Evolutionary conservation across 2,329 filamentous ascomycete species (phyloP), one percentile per base, ranked within the genome.

Genomic region (Leptographium radiaticola): DNA sequence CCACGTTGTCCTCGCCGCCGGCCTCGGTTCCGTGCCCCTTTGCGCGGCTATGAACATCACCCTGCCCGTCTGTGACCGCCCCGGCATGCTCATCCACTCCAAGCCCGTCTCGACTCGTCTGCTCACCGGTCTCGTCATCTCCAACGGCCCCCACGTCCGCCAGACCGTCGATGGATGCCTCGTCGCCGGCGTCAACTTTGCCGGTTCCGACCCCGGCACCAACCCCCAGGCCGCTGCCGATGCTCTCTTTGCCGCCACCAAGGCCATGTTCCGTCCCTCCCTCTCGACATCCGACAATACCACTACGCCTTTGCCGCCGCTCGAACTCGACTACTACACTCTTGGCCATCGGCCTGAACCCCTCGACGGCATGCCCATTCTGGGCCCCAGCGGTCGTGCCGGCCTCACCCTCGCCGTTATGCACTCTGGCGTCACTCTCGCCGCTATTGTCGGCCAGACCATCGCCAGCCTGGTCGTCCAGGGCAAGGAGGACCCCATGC

Each of bases 1-100:
- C 51, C 65, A 66, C 31, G 63, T 66, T 46, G 61, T 67, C 9
- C 51, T 66, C 5, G 65, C 65, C 6, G 65, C 61, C 16, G 64
- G 64, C 16, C 39, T 65, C 7, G 63, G 61, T 25, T 62, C 60
- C 16, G 62, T 63, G 15, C 40, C 57, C 9, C 60, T 66, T 8
- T 56, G 59, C 13, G 64, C 61, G 2, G 18, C 59, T 0, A 60
- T 59, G 33, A 60, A 59, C 49, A 54, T 66, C 49, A 55, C 48
- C 1, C 49, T 66, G 30, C 64, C 64, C 0, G 54, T 66, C 20
- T 42, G 50, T 10, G 57, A 56, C 33, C 57, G 59, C 11, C 55
- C 60, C 1, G 65, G 64, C 11, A 44, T 66, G 30, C 61, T 66
- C n/a, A 59, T 65, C 45, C 62, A 66, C 59, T 59, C 63, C 1